These are phyloP conservation scores for Clathrus columnatus DNA, from an alignment of 768 basidiomycete genomes.

Conservation along the genomic window DNA sequence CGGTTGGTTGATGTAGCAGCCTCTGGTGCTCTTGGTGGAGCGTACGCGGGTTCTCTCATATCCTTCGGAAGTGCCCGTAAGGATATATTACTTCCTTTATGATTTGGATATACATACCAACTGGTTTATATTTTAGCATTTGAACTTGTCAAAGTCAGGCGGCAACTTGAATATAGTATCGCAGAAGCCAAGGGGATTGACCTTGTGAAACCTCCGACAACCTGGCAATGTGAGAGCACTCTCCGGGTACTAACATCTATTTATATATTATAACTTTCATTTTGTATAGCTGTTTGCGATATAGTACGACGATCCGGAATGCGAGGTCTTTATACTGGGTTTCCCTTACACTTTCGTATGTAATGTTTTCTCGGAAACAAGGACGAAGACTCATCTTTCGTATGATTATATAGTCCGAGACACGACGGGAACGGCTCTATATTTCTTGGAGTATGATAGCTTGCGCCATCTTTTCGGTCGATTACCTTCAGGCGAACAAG, in stretches of 20 bases:
- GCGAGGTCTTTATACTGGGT: constrained; percentile 71
- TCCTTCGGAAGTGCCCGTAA: constrained; percentile 83
- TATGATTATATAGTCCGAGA: constrained; percentile 56
- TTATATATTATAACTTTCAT: neutral
- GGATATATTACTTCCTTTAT: constrained; percentile 26
- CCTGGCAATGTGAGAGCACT: constrained; percentile 32
- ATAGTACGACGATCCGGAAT: constrained; percentile 60
- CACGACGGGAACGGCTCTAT: constrained; percentile 80
- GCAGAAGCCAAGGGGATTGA: constrained; percentile 68
- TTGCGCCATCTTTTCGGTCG: constrained; percentile 83
- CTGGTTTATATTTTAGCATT: constrained; percentile 57
- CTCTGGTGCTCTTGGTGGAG: constrained; percentile 77
- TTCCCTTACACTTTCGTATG: constrained; percentile 77
- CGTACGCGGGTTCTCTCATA: constrained; percentile 81
- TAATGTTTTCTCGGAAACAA: neutral
- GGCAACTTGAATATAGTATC: constrained; percentile 89
- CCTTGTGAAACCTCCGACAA: constrained; percentile 70
- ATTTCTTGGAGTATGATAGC: constrained; percentile 91
- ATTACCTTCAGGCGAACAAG: constrained; percentile 69
- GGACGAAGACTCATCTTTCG: neutral
- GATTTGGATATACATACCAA: neutral
- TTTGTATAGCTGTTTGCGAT: constrained; percentile 54
- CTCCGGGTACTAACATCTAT: neutral
- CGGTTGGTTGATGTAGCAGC: constrained; percentile 61
- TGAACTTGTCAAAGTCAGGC: constrained; percentile 90